A percentile compares a stretch with the other conserved stretches of the same genome.
phyloP scores from a whole-genome alignment of 2,329 filamentous ascomycete genomes.

The Fonsecaea multimorphosa region DNA sequence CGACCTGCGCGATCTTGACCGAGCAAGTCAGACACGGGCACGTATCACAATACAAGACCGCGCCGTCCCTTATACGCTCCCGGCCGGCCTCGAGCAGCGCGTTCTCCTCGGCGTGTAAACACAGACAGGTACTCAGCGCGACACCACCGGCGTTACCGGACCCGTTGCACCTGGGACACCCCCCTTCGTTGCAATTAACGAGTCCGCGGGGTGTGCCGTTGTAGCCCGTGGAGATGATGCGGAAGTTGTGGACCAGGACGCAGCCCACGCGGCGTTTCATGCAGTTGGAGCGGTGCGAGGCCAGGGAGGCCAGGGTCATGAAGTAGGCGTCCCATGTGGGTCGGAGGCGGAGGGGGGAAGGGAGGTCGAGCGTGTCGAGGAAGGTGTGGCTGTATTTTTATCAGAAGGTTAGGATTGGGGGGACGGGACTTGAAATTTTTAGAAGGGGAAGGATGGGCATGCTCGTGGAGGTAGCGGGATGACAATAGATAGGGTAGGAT shows the following conservation, averaged over 20 bases:
- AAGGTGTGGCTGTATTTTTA: constrained; percentile 61
- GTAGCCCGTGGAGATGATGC: constrained; percentile 94
- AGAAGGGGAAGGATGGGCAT: too few species aligned
- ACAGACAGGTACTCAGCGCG: constrained; percentile 84
- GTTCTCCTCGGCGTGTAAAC: constrained; percentile 98
- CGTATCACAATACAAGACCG: constrained; percentile 91
- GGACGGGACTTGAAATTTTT: background rate
- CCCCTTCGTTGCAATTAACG: constrained; percentile 89
- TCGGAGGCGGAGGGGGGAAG: constrained; percentile 77
- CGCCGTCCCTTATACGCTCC: constrained; percentile 81
- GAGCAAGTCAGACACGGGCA: constrained; percentile 97
- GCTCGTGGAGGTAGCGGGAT: too few species aligned
- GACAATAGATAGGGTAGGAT: too few species aligned
- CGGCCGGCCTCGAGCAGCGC: constrained; percentile 91
- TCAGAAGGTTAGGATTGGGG: background rate
- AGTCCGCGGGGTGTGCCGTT: constrained; percentile 94
- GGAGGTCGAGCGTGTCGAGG: constrained; percentile 75
- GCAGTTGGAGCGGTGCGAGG: constrained; percentile 89
- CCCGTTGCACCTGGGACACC: constrained; percentile 82
- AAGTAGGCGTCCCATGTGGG: constrained; percentile 98
- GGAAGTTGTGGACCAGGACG: constrained; percentile 78
- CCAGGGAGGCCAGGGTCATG: constrained; percentile 93
- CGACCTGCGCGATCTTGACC: constrained; percentile 97
- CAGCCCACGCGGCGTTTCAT: constrained; percentile 98
- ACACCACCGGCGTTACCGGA: constrained; percentile 69